Percentiles rank a stretch among this genome's conserved stretches.
These are phyloP conservation scores for Symbiodinium pilosum DNA, from an alignment of 73 alveolate species.

Conservation along the genomic window DNA sequence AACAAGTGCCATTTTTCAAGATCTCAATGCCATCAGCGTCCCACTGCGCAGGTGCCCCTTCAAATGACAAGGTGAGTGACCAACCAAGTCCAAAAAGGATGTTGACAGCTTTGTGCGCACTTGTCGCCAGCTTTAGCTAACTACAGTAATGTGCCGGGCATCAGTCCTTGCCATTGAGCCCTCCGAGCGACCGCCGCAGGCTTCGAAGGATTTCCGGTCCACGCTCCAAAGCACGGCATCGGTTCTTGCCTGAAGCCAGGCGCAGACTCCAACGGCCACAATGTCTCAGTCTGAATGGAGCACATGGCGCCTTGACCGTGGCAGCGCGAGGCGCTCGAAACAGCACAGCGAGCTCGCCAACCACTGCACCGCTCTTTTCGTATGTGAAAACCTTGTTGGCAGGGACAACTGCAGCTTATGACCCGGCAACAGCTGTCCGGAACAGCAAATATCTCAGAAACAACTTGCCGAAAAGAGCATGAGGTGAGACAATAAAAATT, in stretches of 20 bases:
- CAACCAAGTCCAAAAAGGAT: too few species aligned
- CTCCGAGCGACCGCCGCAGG: conserved; percentile 88
- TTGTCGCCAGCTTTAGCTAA: too few species aligned
- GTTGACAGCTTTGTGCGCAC: too few species aligned
- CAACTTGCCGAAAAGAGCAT: too few species aligned
- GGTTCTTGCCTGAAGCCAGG: conserved; percentile 50
- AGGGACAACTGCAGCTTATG: neutral
- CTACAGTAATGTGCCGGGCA: too few species aligned
- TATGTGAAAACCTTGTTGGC: conserved; percentile 79
- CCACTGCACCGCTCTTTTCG: conserved; percentile 53
- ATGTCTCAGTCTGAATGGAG: neutral
- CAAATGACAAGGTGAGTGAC: too few species aligned
- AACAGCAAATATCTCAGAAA: too few species aligned
- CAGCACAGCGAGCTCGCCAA: conserved; percentile 81
- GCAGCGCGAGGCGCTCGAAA: conserved; percentile 91
- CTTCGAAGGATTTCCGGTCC: conserved; percentile 84
- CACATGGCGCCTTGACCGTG: conserved; percentile 50
- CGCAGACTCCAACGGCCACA: neutral
- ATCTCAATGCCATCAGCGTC: too few species aligned
- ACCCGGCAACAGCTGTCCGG: too few species aligned
- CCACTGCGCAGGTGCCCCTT: too few species aligned
- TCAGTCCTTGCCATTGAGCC: conserved; percentile 79
- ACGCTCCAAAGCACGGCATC: conserved; percentile 87
- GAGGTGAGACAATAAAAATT: too few species aligned
- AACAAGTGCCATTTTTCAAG: too few species aligned